phyloP scores from a whole-genome alignment of 768 basidiomycete species.

The Suillus plorans region DNA sequence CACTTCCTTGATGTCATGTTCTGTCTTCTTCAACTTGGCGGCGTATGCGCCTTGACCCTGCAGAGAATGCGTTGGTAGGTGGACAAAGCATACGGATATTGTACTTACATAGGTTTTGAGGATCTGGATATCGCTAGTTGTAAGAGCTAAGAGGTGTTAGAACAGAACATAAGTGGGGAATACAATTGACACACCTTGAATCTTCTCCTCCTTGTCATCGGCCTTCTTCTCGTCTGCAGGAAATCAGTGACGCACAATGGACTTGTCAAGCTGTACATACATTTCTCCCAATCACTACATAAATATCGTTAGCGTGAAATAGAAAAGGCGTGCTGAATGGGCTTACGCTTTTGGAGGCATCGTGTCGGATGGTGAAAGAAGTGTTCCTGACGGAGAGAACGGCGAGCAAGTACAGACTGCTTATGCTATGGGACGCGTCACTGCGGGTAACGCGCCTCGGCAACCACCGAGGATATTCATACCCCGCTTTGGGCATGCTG shows the following conservation, averaged over 20 bases:
- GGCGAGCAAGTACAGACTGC: conserved; percentile 17
- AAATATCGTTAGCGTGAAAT: conserved; percentile 12
- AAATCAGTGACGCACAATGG: conserved; percentile 6
- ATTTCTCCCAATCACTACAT: conserved; percentile 96
- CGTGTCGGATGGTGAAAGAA: conserved; percentile 19
- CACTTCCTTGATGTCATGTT: conserved; percentile 91
- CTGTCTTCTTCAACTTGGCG: conserved; percentile 79
- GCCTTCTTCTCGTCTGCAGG: conserved; percentile 75
- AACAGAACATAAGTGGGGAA: not conserved
- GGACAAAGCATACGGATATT: not conserved
- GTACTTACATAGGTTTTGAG: conserved; percentile 91
- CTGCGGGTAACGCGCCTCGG: conserved; percentile 28
- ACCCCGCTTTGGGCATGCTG: conserved; percentile 29
- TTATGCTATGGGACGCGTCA: conserved; percentile 38
- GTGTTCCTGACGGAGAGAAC: conserved; percentile 20
- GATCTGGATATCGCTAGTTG: conserved; percentile 98
- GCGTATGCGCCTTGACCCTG: conserved; percentile 99
- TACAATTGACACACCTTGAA: conserved; percentile 58
- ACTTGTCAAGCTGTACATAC: conserved; percentile 42
- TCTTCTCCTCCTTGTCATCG: conserved; percentile 92
- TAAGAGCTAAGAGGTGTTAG: conserved; percentile 62
- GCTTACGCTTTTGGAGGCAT: conserved; percentile 98
- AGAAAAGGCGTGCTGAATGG: not conserved
- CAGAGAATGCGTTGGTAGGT: conserved; percentile 2
- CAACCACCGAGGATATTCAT: conserved; percentile 21